These are phyloP conservation scores for Saccharata proteae DNA, from an alignment of 2,329 filamentous ascomycete genomes.

Conservation along the genomic window DNA sequence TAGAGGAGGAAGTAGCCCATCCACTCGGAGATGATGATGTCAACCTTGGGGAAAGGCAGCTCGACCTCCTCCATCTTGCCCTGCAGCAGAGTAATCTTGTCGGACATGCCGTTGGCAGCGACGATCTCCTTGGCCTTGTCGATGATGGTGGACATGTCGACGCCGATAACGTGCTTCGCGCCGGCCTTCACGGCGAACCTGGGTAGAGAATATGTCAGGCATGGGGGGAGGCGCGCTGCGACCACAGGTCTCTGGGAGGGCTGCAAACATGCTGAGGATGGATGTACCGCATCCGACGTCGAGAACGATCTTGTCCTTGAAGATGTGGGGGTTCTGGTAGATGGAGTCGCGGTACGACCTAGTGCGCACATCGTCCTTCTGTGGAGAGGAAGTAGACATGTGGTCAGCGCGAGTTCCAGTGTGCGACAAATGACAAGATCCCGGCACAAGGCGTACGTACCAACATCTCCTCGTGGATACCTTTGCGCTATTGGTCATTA, in stretches of 20 bases:
- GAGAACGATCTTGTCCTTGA: constrained; percentile 86
- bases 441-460: constrained; percentile 42
- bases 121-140: constrained; percentile 97
- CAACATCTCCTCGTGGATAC: constrained; percentile 97
- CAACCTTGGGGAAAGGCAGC: constrained; percentile 86
- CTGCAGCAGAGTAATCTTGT: constrained; percentile 95
- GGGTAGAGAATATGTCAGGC: constrained; percentile 7
- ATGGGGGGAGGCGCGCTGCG: constrained; percentile 4
- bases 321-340: constrained; percentile 88
- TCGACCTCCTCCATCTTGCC: constrained; percentile 99
- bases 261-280: constrained; percentile 89
- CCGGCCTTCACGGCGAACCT: constrained; percentile 97
- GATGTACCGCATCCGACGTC: constrained; percentile 96
- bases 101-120: constrained; percentile 75
- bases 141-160: constrained; percentile 99
- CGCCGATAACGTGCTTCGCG: constrained; percentile 96
- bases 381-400: constrained; percentile 12
- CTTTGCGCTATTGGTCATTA: constrained; percentile 32
- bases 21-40: constrained; percentile 99
- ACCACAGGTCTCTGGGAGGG: constrained; percentile 8
- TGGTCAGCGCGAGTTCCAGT: constrained; percentile 2
- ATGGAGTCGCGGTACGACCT: constrained; percentile 95
- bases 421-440: constrained; percentile 2
- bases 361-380: constrained; percentile 98
- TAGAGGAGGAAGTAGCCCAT: constrained; percentile 99